Percentiles rank a stretch among this genome's conserved stretches.
These are phyloP conservation scores for Hygrocybe coccinea DNA, from an alignment of 768 basidiomycete species.

Conservation along the genomic window DNA sequence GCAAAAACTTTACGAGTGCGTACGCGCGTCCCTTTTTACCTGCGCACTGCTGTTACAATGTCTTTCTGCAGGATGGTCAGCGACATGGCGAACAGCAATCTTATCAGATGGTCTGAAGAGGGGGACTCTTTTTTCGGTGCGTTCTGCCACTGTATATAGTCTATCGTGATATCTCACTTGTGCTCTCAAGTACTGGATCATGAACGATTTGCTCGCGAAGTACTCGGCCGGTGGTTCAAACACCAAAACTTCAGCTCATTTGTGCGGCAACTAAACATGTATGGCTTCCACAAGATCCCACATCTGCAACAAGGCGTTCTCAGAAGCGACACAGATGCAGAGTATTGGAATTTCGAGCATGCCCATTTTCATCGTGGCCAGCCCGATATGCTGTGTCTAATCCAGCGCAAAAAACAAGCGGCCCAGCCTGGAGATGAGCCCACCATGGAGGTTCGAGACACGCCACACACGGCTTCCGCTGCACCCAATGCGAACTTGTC, in stretches of 20 bases:
- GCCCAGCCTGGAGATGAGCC: slow-evolving; percentile 36
- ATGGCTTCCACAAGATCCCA: slow-evolving; percentile 92
- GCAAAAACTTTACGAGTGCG: slow-evolving; percentile 88
- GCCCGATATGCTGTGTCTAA: slow-evolving; percentile 80
- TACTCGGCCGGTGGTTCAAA: slow-evolving; percentile 94
- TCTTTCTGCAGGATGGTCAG: slow-evolving; percentile 73
- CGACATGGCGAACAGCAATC: slow-evolving; percentile 71
- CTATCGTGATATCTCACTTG: not conserved
- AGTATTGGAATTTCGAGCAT: slow-evolving; percentile 90
- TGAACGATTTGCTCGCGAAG: slow-evolving; percentile 83
- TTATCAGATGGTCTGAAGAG: slow-evolving; percentile 87
- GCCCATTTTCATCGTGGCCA: slow-evolving; percentile 85
- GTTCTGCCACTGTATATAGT: slow-evolving; percentile 5
- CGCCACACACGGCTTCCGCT: slow-evolving; percentile 12
- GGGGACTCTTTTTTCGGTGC: slow-evolving; percentile 92
- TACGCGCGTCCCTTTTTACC: slow-evolving; percentile 19
- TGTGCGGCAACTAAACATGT: slow-evolving; percentile 93
- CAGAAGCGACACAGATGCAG: slow-evolving; percentile 72
- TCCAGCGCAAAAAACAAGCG: slow-evolving; percentile 79
- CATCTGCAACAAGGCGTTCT: slow-evolving; percentile 94
- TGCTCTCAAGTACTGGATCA: slow-evolving; percentile 71
- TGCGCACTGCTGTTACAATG: slow-evolving; percentile 1
- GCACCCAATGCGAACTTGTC: slow-evolving; percentile 25
- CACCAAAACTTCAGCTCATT: slow-evolving; percentile 93
- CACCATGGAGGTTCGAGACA: slow-evolving; percentile 32